Base-by-base conservation (phyloP, 2,329 filamentous ascomycete species). In the Gnomoniopsis sp. region DNA sequence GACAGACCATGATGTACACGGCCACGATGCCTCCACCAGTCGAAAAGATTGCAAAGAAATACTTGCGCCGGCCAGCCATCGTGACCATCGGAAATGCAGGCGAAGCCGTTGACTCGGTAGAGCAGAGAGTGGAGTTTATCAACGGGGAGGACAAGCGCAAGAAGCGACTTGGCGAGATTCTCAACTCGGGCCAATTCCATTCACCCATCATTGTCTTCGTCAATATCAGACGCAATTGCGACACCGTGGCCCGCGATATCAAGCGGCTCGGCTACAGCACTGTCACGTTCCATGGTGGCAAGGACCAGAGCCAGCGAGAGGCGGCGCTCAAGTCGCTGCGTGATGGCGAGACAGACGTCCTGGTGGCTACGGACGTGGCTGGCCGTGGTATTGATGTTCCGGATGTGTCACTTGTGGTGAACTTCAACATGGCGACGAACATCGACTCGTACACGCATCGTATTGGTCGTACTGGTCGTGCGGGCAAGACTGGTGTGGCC, bases 1-100 rank as follows among this genome's bases (percentile, higher is more conserved):
- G 95, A 60, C 93, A 99, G 74, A 99, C 95, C 0, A 99, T 99
- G 95, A 99, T 99, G 95, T 99, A 98, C 85, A 98, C 95, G 64
- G 95, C 95, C 55, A 99, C 95, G 30, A 99, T 99, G 95, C 93
- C 95, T 1, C 78, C 90, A 0, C 86, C 90, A 0, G 90, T 99
- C 17, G 95, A 99, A 72, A 90, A 90, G 63, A 98, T 99, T 64
- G 95, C 95, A n/a, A 89, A 93, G 67, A 96, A 96, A 71, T 99
- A 99, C 70, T 85, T 98, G 17, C 89, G 93, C 1, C 86, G 95
- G 14, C 95, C 95, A 0, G 95, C 95, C 21, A 95, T 93, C 53
- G 92, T 97, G 43, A 96, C 90, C 0, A 98, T 99, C 64, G 95
- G 95, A 63, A 96, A 96, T 68, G 86, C 88, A 1, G 95, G 95